Base-by-base conservation (phyloP, 2,329 filamentous ascomycete genomes). In the Aspergillus fumigatus region DNA sequence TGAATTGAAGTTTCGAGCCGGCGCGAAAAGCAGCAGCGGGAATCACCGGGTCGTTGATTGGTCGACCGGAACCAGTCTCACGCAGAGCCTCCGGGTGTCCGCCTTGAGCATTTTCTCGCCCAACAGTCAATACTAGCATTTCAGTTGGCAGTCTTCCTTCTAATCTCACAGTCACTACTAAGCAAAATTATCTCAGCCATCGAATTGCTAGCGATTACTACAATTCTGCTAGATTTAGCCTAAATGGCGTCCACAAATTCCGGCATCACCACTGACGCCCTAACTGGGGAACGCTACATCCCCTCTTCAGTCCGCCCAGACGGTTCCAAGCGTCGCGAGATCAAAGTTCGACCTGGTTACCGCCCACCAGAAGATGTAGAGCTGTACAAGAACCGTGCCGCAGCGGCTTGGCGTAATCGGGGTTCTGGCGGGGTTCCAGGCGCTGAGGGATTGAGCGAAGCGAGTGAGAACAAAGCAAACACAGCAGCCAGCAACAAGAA, bases 331-430 rank as follows among this genome's bases (percentile, higher is more conserved):
- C 86, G 94, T 55, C 95, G 90, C 70, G 93, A 96, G 68, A 97
- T 97, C 71, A 90, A 90, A 69, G 91, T 99, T 59, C 86, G 91
- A 29, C 93, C 94, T 0, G 95, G 94, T 53, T 99, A 97, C 76
- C 87, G 87, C 35, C 95, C 94, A 1, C 91, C 92, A 0, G 94
- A 99, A 77, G 94, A 99, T 75, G 88, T 97, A 61, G 92, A 97
- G 70, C 81, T 96, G 48, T 99, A 99, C 83, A 95, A 92, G 79
- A 97, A 96, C 75, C 87, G 90, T 56, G 92, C 88, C 1, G 92
- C 92, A 51, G 89, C 94, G 71, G 86, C 85, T 51, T 96, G 89
- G 78, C 91, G 91, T 70, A 91, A 85, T 65, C 86, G 90, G 52
- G 85, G 84, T 26, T 82, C 78, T 60, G 86, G 84, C 56, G 88